A percentile compares a stretch with the other conserved stretches of the same genome.
Evolutionary conservation across 1,284 basidiomycete genomes (phyloP).

Genomic region (Apiotrichum montevideense): DNA sequence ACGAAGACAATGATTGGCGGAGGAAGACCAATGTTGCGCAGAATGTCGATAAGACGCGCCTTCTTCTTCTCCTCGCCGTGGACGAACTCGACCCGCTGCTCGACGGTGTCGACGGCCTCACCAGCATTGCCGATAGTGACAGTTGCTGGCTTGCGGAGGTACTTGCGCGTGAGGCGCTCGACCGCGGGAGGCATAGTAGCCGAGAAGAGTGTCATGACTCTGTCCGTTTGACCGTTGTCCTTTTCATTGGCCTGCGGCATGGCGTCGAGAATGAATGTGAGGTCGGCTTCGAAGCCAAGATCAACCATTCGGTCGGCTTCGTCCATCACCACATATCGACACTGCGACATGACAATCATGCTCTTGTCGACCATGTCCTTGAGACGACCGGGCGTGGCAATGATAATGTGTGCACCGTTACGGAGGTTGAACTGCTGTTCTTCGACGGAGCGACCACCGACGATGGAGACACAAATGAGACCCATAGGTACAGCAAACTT

Average conservation of each 20-base stretch:
- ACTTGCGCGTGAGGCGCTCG: constrained; percentile 88
- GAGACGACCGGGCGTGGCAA: constrained; percentile 94
- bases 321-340: constrained; percentile 98
- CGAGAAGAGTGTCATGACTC: constrained; percentile 89
- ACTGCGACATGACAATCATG: constrained; percentile 90
- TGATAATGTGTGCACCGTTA: constrained; percentile 94
- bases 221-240: constrained; percentile 62
- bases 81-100: constrained; percentile 92
- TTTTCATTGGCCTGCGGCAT: constrained; percentile 79
- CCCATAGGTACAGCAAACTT: constrained; percentile 86
- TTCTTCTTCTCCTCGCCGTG: constrained; percentile 87
- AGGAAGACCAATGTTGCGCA: constrained; percentile 71
- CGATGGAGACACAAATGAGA: constrained; percentile 90
- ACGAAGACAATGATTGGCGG: constrained; percentile 98
- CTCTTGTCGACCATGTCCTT: constrained; percentile 96
- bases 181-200: constrained; percentile 98
- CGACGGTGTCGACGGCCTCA: constrained; percentile 94
- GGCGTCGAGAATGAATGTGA: constrained; percentile 91
- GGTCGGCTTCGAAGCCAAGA: constrained; percentile 88
- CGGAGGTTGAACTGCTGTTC: constrained; percentile 95
- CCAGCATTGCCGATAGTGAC: constrained; percentile 98
- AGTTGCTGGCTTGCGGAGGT: constrained; percentile 82
- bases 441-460: constrained; percentile 89
- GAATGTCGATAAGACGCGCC: constrained; percentile 74
- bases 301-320: constrained; percentile 99